phyloP scores from a whole-genome alignment of 1,284 basidiomycete species.

The Malassezia sympodialis region DNA sequence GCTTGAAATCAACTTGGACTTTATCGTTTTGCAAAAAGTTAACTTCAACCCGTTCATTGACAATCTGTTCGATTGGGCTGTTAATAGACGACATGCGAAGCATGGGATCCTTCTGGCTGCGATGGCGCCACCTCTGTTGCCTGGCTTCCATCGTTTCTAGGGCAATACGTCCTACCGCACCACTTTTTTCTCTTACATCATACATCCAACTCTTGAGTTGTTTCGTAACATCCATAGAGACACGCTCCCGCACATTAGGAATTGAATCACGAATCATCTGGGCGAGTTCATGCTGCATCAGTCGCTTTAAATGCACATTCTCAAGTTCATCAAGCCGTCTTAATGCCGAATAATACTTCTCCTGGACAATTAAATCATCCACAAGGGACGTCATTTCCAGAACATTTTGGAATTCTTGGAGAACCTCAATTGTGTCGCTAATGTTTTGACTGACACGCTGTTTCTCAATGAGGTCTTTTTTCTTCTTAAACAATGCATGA shows the following conservation, averaged over 20 bases:
- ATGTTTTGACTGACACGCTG: constrained; percentile 85
- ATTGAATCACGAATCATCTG: constrained; percentile 81
- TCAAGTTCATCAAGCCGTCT: constrained; percentile 56
- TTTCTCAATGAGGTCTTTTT: constrained; percentile 58
- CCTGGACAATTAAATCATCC: constrained; percentile 78
- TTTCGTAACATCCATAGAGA: constrained; percentile 84
- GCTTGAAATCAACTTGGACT: constrained; percentile 81
- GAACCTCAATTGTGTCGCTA: constrained; percentile 86
- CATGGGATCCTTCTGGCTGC: constrained; percentile 36
- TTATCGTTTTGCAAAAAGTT: constrained; percentile 84
- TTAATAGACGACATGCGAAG: constrained; percentile 70
- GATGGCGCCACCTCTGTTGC: constrained; percentile 66
- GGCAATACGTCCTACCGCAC: constrained; percentile 74
- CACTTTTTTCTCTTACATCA: constrained; percentile 80
- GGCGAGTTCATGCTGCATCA: constrained; percentile 79
- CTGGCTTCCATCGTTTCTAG: constrained; percentile 80
- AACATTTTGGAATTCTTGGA: constrained; percentile 82
- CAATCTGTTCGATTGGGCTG: constrained; percentile 83
- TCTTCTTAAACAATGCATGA: constrained; percentile 27
- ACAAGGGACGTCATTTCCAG: constrained; percentile 91
- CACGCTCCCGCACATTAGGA: constrained; percentile 74
- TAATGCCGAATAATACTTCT: constrained; percentile 88
- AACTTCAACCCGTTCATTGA: constrained; percentile 86
- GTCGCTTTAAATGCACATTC: constrained; percentile 71
- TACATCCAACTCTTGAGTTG: constrained; percentile 95